Percentiles rank a stretch among this genome's conserved stretches.
These are phyloP conservation scores for Piper betle DNA, from an alignment of 164 flowering plant species.

Conservation along the genomic window DNA sequence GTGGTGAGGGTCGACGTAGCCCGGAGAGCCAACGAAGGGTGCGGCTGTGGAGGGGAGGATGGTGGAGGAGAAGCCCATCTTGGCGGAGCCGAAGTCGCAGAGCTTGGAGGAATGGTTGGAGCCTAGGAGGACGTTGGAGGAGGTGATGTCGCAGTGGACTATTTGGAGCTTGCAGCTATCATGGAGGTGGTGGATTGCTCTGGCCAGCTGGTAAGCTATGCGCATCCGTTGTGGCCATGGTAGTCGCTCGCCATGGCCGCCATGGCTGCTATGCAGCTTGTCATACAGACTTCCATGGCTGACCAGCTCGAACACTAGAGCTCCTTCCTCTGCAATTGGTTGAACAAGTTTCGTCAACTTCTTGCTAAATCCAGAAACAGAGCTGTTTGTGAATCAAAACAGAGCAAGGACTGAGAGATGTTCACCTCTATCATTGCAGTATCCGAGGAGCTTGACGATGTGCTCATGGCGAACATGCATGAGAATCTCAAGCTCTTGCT, in stretches of 20 bases:
- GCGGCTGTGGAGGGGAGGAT: slow-evolving; percentile 17
- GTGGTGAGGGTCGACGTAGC: slow-evolving; percentile 68
- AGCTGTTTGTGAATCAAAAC: too few relatives aligned
- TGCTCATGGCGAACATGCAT: slow-evolving; percentile 32
- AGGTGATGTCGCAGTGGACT: slow-evolving; percentile 68
- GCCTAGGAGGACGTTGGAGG: slow-evolving; percentile 65
- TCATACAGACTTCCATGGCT: slow-evolving; percentile 51
- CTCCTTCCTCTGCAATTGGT: slow-evolving; percentile 48
- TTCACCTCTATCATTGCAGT: slow-evolving; percentile 51
- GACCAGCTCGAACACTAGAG: slow-evolving; percentile 48
- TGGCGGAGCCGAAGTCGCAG: slow-evolving; percentile 75
- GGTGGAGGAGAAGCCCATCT: slow-evolving; percentile 49
- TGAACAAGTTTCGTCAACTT: too few relatives aligned
- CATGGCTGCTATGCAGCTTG: slow-evolving; percentile 31
- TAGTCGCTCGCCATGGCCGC: slow-evolving; percentile 8
- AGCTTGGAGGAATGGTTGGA: slow-evolving; percentile 39
- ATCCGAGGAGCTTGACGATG: slow-evolving; percentile 61
- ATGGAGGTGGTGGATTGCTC: slow-evolving; percentile 58
- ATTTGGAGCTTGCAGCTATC: slow-evolving; percentile 39
- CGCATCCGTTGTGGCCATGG: slow-evolving; percentile 46
- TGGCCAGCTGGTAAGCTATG: slow-evolving; percentile 53
- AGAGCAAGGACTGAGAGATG: too few relatives aligned
- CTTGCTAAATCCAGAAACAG: too few relatives aligned
- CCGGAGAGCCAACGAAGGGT: slow-evolving; percentile 56
- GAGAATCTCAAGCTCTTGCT: slow-evolving; percentile 50